These are phyloP conservation scores for Pythium coloratum DNA, from an alignment of 352 stramenopile species.

Conservation along the genomic window DNA sequence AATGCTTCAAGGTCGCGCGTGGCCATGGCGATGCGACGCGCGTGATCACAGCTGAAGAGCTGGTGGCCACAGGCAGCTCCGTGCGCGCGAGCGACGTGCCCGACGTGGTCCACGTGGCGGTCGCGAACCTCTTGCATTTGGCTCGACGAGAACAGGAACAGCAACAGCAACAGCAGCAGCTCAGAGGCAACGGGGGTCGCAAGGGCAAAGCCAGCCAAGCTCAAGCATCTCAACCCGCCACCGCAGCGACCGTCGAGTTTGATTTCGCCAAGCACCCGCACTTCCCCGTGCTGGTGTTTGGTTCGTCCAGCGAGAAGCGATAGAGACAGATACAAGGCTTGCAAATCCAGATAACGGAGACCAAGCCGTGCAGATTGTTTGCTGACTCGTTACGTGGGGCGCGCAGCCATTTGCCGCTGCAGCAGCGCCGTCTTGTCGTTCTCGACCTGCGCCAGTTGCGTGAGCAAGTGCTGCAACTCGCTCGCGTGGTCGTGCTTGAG, in stretches of 20 bases:
- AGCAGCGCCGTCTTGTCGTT: conserved; percentile 69
- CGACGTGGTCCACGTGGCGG: conserved; percentile 54
- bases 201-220: conserved; percentile 5
- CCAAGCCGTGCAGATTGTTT: neutral
- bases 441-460: conserved; percentile 61
- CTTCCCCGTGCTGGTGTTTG: conserved; percentile 62
- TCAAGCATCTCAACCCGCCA: neutral
- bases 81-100: conserved; percentile 52
- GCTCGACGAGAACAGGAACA: conserved; percentile 45
- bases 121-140: conserved; percentile 66
- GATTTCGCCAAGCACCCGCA: conserved; percentile 73
- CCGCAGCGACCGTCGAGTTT: conserved; percentile 21
- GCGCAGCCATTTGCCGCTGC: conserved; percentile 33
- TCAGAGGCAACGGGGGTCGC: conserved; percentile 6
- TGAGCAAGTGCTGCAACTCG: conserved; percentile 67
- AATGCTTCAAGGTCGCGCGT: conserved; percentile 80
- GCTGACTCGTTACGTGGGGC: neutral
- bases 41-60: conserved; percentile 27
- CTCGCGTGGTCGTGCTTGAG: conserved; percentile 55
- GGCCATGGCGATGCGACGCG: conserved; percentile 45
- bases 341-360: neutral
- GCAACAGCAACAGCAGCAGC: conserved; percentile 12
- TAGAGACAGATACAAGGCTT: conserved; percentile 8
- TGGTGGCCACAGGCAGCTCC: conserved; percentile 11
- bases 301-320: conserved; percentile 10